These are phyloP conservation scores for Jackrogersella minutella DNA, from an alignment of 495 filamentous ascomycete species.

Conservation along the genomic window DNA sequence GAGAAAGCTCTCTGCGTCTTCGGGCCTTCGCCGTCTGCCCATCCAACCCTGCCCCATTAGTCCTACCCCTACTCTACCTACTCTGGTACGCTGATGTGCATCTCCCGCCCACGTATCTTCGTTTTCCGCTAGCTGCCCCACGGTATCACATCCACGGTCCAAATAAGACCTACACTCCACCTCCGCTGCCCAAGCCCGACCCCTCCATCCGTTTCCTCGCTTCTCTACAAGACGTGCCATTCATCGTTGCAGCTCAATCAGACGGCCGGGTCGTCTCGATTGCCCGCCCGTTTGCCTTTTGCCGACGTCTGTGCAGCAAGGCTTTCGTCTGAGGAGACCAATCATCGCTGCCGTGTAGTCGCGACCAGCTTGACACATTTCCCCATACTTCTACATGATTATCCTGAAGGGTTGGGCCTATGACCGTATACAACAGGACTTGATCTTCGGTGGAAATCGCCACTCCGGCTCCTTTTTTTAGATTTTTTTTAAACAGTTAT, in stretches of 20 bases:
- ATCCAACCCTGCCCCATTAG: slow-evolving; percentile 43
- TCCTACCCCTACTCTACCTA: slow-evolving; percentile 42
- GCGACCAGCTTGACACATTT: slow-evolving; percentile 35
- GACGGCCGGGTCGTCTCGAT: slow-evolving; percentile 41
- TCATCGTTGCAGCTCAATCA: slow-evolving; percentile 43
- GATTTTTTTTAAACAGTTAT: background rate
- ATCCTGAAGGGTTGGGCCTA: slow-evolving; percentile 35
- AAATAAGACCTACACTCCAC: slow-evolving; percentile 50
- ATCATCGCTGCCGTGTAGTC: slow-evolving; percentile 26
- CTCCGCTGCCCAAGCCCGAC: slow-evolving; percentile 46
- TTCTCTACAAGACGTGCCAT: slow-evolving; percentile 43
- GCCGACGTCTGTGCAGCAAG: slow-evolving; percentile 37
- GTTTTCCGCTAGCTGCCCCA: slow-evolving; percentile 48
- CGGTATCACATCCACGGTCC: slow-evolving; percentile 47
- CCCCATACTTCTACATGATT: slow-evolving; percentile 35
- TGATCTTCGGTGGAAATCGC: slow-evolving; percentile 32
- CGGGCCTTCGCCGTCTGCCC: slow-evolving; percentile 43
- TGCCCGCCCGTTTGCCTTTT: slow-evolving; percentile 42
- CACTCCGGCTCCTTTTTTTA: slow-evolving; percentile 30
- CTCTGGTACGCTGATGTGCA: slow-evolving; percentile 43
- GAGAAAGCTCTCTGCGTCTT: slow-evolving; percentile 40
- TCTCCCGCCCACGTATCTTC: slow-evolving; percentile 41
- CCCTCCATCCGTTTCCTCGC: slow-evolving; percentile 45
- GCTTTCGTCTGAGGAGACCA: slow-evolving; percentile 36
- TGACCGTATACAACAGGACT: slow-evolving; percentile 34